Percentiles rank a stretch among this genome's conserved stretches.
Conservation (phyloP, 2,329 filamentous ascomycete genomes). For the Paracoccidioides brasiliensis region DNA sequence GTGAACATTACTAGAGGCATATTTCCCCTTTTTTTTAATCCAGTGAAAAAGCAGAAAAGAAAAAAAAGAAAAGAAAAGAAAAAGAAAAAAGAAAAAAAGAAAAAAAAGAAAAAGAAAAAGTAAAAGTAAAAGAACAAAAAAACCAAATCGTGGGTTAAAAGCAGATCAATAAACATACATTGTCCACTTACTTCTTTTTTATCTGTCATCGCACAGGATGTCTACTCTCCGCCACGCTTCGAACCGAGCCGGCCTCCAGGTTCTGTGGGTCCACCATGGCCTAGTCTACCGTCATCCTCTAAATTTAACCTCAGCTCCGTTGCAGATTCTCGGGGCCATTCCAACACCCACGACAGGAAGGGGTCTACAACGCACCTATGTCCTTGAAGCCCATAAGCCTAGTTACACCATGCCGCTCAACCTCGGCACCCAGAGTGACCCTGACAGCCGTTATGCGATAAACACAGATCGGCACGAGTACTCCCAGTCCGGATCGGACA, state of each 20-base stretch:
- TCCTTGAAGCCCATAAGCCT: background rate
- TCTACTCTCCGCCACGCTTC: background rate
- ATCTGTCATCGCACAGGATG: background rate
- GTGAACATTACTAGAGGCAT: background rate
- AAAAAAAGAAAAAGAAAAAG: too few relatives aligned
- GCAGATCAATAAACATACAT: background rate
- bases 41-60: background rate
- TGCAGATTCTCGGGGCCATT: background rate
- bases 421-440: background rate
- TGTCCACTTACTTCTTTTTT: background rate
- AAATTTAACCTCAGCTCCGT: background rate
- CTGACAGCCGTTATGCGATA: conserved; percentile 45
- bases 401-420: background rate
- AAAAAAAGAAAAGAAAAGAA: too few relatives aligned
- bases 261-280: background rate
- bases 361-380: background rate
- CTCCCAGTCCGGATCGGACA: conserved; percentile 53
- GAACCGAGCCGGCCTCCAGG: background rate
- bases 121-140: background rate
- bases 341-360: background rate
- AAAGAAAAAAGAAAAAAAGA: too few relatives aligned
- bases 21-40: background rate
- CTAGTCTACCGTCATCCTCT: background rate
- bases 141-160: background rate
- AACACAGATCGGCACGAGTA: conserved; percentile 54